phyloP scores from a whole-genome alignment of 805 yeast species.

The Zygoascus biomembranicola region DNA sequence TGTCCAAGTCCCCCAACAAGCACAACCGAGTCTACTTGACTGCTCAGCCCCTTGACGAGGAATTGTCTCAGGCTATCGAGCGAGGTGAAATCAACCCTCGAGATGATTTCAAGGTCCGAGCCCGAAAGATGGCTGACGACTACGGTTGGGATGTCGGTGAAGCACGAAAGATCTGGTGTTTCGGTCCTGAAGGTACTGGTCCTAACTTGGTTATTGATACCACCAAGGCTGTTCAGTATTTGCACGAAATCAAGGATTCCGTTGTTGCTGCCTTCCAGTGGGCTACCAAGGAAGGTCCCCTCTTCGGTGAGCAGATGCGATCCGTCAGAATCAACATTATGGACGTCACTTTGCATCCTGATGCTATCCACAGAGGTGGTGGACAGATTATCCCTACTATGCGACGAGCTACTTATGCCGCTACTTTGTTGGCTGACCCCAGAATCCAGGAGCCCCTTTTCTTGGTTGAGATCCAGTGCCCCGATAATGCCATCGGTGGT shows the following conservation, averaged over 20 bases:
- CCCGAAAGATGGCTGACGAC: constrained; percentile 97
- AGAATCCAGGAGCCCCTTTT: constrained; percentile 98
- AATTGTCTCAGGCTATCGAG: constrained; percentile 87
- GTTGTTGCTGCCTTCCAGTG: constrained; percentile 99
- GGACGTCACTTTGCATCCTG: constrained; percentile 99
- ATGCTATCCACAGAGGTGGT: constrained; percentile 99
- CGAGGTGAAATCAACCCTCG: constrained; percentile 84
- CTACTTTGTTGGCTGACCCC: constrained; percentile 97
- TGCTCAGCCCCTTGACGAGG: constrained; percentile 96
- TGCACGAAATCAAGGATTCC: constrained; percentile 97
- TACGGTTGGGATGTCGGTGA: constrained; percentile 99
- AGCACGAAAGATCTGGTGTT: constrained; percentile 99
- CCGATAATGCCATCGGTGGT: constrained; percentile 99
- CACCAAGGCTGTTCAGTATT: constrained; percentile 99
- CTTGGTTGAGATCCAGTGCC: constrained; percentile 99
- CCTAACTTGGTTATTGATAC: constrained; percentile 98
- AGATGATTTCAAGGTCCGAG: constrained; percentile 98
- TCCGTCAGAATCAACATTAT: constrained; percentile 94
- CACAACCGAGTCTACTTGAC: constrained; percentile 98
- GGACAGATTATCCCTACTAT: constrained; percentile 99
- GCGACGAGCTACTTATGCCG: constrained; percentile 99
- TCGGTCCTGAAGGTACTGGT: constrained; percentile 99
- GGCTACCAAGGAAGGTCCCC: constrained; percentile 99
- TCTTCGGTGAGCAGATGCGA: constrained; percentile 94
- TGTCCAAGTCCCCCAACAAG: constrained; percentile 99